phyloP scores from a whole-genome alignment of 2,329 filamentous ascomycete genomes.

The Colletotrichum coccodes region DNA sequence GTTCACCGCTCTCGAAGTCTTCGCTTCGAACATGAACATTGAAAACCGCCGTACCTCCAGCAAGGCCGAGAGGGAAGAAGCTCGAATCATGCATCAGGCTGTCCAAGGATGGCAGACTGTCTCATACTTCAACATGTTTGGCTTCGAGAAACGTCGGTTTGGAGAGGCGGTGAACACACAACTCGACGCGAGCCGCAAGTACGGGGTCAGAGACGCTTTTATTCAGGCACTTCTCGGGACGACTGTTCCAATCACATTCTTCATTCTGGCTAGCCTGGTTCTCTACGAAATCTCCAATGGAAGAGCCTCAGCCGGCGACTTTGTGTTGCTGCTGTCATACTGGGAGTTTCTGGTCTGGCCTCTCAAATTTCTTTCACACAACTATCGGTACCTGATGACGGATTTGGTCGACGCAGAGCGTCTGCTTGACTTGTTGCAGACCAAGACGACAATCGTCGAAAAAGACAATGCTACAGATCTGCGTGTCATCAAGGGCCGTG shows the following conservation, averaged over 20 bases:
- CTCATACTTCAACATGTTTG: conserved; percentile 50
- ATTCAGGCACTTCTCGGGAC: conserved; percentile 43
- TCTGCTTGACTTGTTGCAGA: conserved; percentile 65
- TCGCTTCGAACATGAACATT: conserved; percentile 49
- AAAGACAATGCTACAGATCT: conserved; percentile 55
- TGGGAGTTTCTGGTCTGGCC: conserved; percentile 61
- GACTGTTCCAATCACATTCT: conserved; percentile 57
- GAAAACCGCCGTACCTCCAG: conserved; percentile 47
- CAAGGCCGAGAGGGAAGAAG: conserved; percentile 57
- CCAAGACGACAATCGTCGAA: conserved; percentile 65
- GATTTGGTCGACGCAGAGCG: conserved; percentile 74
- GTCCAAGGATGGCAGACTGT: conserved; percentile 71
- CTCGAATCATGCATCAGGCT: conserved; percentile 65
- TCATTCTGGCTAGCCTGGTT: conserved; percentile 48
- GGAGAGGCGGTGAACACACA: conserved; percentile 38
- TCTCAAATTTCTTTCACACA: conserved; percentile 43
- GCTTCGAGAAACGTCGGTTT: conserved; percentile 41
- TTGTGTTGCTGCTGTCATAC: conserved; percentile 73
- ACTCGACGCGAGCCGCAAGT: conserved; percentile 36
- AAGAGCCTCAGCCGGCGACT: conserved; percentile 63
- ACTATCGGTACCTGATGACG: conserved; percentile 29
- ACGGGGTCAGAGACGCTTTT: conserved; percentile 35
- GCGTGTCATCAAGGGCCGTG: conserved; percentile 54
- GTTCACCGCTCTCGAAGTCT: conserved; percentile 39
- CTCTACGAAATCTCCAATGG: conserved; percentile 62